These are phyloP conservation scores for Ophiostoma quercus DNA, from an alignment of 2,329 filamentous ascomycete genomes.

Conservation along the genomic window DNA sequence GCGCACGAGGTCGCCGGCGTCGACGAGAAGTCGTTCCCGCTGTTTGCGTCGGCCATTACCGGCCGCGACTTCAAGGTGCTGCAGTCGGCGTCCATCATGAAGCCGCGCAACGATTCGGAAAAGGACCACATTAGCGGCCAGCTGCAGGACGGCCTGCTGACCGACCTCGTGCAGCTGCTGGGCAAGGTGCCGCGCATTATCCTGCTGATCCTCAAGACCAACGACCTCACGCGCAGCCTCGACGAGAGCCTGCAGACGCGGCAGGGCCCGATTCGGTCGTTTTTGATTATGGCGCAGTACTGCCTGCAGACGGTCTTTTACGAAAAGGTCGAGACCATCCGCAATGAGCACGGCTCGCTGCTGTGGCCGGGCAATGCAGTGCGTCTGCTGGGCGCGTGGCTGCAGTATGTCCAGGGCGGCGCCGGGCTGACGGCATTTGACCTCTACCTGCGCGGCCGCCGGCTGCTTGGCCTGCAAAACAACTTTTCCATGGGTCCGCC, in stretches of 20 bases:
- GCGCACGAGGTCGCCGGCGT: constrained; percentile 85
- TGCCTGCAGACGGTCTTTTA: constrained; percentile 61
- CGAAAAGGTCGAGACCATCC: constrained; percentile 57
- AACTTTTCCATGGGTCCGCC: constrained; percentile 15
- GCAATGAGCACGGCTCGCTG: constrained; percentile 47
- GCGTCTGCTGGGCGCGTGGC: constrained; percentile 51
- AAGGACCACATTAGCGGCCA: constrained; percentile 81
- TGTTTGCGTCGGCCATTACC: constrained; percentile 95
- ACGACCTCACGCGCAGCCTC: constrained; percentile 87
- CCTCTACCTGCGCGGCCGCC: constrained; percentile 53
- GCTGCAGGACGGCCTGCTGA: constrained; percentile 80
- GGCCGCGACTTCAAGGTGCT: constrained; percentile 83
- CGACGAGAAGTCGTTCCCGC: constrained; percentile 80
- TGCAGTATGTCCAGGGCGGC: constrained; percentile 55
- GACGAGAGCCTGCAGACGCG: constrained; percentile 83
- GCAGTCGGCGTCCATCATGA: constrained; percentile 46
- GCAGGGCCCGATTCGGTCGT: constrained; percentile 58
- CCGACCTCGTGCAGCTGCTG: constrained; percentile 80
- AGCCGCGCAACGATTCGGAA: constrained; percentile 65
- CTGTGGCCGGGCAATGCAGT: constrained; percentile 54
- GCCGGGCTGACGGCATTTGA: constrained; percentile 60
- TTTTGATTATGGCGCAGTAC: constrained; percentile 64
- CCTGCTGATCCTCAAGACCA: constrained; percentile 92
- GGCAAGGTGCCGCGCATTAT: constrained; percentile 88
- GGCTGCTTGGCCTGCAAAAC: constrained; percentile 37